A percentile compares a stretch with the other conserved stretches of the same genome.
Conservation (phyloP, 805 yeast genomes). For the Geotrichum ghanense region DNA sequence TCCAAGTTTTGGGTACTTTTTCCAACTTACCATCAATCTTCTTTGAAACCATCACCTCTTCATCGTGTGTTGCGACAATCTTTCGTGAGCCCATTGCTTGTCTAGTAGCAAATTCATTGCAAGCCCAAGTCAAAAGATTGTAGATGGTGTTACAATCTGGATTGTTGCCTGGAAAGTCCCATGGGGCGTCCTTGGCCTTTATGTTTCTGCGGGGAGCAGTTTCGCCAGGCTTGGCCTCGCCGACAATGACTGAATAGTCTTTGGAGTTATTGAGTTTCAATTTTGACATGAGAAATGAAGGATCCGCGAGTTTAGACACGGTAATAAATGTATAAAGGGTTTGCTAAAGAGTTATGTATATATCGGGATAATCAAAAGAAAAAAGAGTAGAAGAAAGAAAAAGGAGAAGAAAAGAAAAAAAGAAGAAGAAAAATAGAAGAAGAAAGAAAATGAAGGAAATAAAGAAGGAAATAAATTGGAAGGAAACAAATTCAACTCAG, state of each 20-base stretch:
- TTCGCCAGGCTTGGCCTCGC: constrained; percentile 24
- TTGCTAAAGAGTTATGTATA: no score
- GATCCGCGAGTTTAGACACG: no score
- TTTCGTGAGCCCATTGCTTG: constrained; percentile 72
- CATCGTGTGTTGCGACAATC: constrained; percentile 60
- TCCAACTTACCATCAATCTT: constrained; percentile 63
- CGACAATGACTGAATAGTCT: constrained; percentile 19
- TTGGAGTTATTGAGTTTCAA: constrained; percentile 1
- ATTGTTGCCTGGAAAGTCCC: constrained; percentile 48
- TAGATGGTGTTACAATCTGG: constrained; percentile 56
- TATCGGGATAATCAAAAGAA: not conserved
- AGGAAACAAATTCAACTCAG: no score
- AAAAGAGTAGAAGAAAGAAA: not conserved
- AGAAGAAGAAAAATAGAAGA: not conserved
- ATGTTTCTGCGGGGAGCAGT: constrained; percentile 26
- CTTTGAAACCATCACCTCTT: constrained; percentile 63
- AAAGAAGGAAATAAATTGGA: not conserved
- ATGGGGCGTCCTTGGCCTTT: constrained; percentile 26
- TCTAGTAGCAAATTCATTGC: constrained; percentile 40
- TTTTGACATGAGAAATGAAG: not conserved
- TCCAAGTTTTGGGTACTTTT: constrained; percentile 78
- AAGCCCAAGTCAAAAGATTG: constrained; percentile 56
- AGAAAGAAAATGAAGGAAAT: not conserved
- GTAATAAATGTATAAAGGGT: no score
- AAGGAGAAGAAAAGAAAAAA: not conserved